phyloP scores from a whole-genome alignment of 768 basidiomycete species.

The Favolaschia claudopus region DNA sequence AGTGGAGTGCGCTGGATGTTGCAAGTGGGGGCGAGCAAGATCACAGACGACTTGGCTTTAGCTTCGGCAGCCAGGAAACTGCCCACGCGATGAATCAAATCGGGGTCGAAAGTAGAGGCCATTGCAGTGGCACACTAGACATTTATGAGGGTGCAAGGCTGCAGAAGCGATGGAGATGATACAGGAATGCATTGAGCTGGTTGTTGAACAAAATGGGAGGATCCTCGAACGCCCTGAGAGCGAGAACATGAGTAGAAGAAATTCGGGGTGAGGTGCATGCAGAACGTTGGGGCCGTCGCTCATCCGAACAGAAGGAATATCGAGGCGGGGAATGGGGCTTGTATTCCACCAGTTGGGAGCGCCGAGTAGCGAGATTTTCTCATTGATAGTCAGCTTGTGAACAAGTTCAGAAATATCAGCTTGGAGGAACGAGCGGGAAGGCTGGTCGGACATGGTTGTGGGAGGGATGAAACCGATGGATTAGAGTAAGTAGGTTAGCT shows the following conservation, averaged over 20 bases:
- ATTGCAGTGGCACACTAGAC: conserved; percentile 73
- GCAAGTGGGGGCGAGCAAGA: conserved; percentile 76
- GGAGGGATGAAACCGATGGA: too few species aligned
- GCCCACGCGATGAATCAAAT: conserved; percentile 62
- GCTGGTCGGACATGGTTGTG: conserved; percentile 32
- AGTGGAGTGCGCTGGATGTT: conserved; percentile 75
- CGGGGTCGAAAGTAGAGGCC: conserved; percentile 73
- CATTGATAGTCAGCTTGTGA: conserved; percentile 60
- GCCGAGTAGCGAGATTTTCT: conserved; percentile 69
- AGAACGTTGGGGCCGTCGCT: conserved; percentile 70
- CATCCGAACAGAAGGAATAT: conserved; percentile 74
- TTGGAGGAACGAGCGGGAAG: conserved; percentile 59
- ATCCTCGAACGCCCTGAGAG: conserved; percentile 76
- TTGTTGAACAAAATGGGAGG: conserved; percentile 67
- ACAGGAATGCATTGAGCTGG: conserved; percentile 74
- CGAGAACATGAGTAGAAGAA: background rate
- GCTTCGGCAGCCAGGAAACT: conserved; percentile 69
- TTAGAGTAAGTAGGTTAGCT: too few species aligned
- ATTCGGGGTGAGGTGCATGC: background rate
- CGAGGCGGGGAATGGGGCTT: conserved; percentile 58
- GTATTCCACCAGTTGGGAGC: conserved; percentile 82
- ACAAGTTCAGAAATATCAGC: conserved; percentile 62
- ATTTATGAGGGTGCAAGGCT: background rate
- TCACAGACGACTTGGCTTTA: conserved; percentile 68
- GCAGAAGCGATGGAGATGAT: background rate